Evolutionary conservation across 306 rosid species (phyloP), one percentile per base, ranked within the genome.

Genomic region (Vicia villosa): DNA sequence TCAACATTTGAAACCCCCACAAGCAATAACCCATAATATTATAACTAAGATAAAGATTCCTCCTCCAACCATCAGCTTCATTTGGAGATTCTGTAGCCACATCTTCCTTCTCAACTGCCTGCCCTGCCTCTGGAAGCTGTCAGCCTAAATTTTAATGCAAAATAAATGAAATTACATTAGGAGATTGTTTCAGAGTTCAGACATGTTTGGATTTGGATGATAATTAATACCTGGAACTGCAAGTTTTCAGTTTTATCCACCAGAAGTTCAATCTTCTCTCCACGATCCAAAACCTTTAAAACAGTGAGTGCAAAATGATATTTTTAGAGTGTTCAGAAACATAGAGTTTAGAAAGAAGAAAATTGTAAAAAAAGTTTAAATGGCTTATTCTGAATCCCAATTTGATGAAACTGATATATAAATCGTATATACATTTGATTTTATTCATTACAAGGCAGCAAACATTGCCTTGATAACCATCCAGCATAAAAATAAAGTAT

Each of bases 71-170:
- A 94, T 86, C 81, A 94, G 87, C 84, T 94, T 94, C 96, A 94
- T 83, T 41, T 75, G 95, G 74, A 94, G 87, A 82, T 79, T 88
- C 86, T 94, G 98, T 79, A 94, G 87, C 98, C 96, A 94, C 97
- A 94, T 94, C 80, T 87, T 94, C 63, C 98, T 77, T 51, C 98
- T 86, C 43, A 94, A 81, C 68, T 88, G 94, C 84, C 97, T 84
- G 19, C 98, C 98, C 81, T 94, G 98, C 87, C 98, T 89, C 77
- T 94, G 98, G 77, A 94, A 94, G 86, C 97, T 94, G 72, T 94
- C 98, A 14, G 98, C 98, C 98, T 94, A 82, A 34, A 76, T 79
- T 72, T 63, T 70, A 58, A 55, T 3, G 59, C 26, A 38, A 72
- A 49, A 72, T 28, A 69, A 56, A 69, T 34, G 62, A 11, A 52